A percentile compares a stretch with the other conserved stretches of the same genome.
Evolutionary conservation across 2,329 filamentous ascomycete species (phyloP).

Genomic region (Alternaria postmessia): DNA sequence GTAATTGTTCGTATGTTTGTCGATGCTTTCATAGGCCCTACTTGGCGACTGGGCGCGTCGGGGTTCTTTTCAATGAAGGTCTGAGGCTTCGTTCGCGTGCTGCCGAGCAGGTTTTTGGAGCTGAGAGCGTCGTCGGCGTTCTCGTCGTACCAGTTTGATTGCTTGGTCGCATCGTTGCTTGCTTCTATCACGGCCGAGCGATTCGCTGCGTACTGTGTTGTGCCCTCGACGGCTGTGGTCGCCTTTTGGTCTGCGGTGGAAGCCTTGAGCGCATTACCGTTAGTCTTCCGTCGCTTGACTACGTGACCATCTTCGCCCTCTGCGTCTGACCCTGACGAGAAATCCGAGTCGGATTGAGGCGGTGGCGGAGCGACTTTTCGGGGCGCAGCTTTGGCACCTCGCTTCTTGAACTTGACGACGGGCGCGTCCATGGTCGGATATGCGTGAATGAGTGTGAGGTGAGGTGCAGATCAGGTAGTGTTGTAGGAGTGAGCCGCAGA

Average conservation of each 20-base stretch:
- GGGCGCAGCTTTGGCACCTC: constrained; percentile 77
- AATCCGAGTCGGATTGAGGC: constrained; percentile 63
- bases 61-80: constrained; percentile 82
- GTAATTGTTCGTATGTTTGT: constrained; percentile 92
- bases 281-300: constrained; percentile 81
- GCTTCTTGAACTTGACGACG: constrained; percentile 83
- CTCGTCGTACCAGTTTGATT: constrained; percentile 89
- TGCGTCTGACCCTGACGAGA: constrained; percentile 76
- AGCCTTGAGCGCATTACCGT: constrained; percentile 70
- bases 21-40: constrained; percentile 87
- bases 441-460: background rate
- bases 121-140: constrained; percentile 60
- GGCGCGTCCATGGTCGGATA: constrained; percentile 54
- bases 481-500: constrained; percentile 16
- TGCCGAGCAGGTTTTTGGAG: constrained; percentile 67
- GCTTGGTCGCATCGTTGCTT: constrained; percentile 88
- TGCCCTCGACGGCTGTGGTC: constrained; percentile 48
- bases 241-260: constrained; percentile 64
- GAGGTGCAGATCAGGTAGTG: background rate
- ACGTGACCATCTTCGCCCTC: constrained; percentile 71
- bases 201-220: constrained; percentile 68
- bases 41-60: constrained; percentile 71
- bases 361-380: constrained; percentile 86
- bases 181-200: constrained; percentile 68
- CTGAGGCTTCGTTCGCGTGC: constrained; percentile 55